phyloP scores from a whole-genome alignment of 176 grass and related monocot species.

The Lolium perenne region DNA sequence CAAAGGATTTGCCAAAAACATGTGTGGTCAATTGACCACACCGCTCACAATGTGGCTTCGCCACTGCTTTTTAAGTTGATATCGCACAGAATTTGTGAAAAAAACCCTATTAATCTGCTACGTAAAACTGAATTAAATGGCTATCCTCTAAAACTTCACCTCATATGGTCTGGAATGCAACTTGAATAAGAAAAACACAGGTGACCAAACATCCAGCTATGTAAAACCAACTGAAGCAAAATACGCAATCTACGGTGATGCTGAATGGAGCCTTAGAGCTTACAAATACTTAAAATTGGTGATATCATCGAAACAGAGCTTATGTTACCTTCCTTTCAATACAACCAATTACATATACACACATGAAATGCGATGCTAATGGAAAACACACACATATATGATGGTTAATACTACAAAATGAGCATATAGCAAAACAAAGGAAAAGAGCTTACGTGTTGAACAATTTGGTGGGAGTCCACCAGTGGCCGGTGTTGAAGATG shows the following conservation, averaged over 20 bases:
- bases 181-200: background rate
- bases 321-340: background rate
- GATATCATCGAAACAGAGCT: background rate
- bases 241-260: background rate
- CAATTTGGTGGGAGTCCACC: constrained; percentile 93
- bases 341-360: background rate
- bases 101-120: background rate
- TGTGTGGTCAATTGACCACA: no score
- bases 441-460: constrained; percentile 80
- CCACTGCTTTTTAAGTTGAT: background rate
- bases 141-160: background rate
- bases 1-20: no score
- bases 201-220: background rate
- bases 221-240: background rate
- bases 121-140: background rate
- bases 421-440: constrained; percentile 5
- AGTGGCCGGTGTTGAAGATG: constrained; percentile 94
- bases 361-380: background rate
- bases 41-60: no score
- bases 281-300: background rate
- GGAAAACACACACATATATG: background rate
- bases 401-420: constrained; percentile 5
- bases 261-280: background rate
- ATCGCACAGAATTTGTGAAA: background rate
- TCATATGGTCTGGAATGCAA: background rate